phyloP scores from a whole-genome alignment of 106 monocot genomes.

The Dioscorea dumetorum region DNA sequence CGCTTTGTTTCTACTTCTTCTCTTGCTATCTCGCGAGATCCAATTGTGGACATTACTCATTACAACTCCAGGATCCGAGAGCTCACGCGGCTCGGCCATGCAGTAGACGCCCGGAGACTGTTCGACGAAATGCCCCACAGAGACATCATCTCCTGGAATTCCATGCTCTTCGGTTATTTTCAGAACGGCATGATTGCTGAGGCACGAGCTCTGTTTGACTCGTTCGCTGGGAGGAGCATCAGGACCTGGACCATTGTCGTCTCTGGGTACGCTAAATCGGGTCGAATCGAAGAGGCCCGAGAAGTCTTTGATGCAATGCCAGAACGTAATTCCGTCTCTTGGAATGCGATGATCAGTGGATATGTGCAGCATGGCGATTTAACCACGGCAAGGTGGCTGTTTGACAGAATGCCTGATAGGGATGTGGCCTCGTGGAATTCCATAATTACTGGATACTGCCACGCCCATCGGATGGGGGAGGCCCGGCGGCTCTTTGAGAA shows the following conservation, averaged over 20 bases:
- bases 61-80: slow-evolving; percentile 14
- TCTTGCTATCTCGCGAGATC: not conserved
- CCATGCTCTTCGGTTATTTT: slow-evolving; percentile 24
- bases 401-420: slow-evolving; percentile 50
- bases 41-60: not conserved
- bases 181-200: slow-evolving; percentile 30
- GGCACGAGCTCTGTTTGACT: slow-evolving; percentile 20
- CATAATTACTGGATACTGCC: slow-evolving; percentile 64
- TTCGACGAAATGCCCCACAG: slow-evolving; percentile 36
- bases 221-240: slow-evolving; percentile 26
- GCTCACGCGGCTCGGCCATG: slow-evolving; percentile 12
- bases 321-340: slow-evolving; percentile 42
- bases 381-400: slow-evolving; percentile 23
- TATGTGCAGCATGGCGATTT: slow-evolving; percentile 43
- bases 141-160: slow-evolving; percentile 25
- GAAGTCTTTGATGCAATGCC: slow-evolving; percentile 55
- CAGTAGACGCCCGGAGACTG: slow-evolving; percentile 18
- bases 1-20: slow-evolving; percentile 3
- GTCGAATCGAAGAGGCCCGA: slow-evolving; percentile 30
- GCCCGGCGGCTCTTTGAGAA: slow-evolving; percentile 33
- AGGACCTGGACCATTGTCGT: slow-evolving; percentile 46
- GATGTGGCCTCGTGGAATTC: slow-evolving; percentile 56
- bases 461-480: slow-evolving; percentile 22
- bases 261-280: slow-evolving; percentile 32
- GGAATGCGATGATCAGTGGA: slow-evolving; percentile 64